Percentiles rank a stretch among this genome's conserved stretches.
Evolutionary conservation across 176 grass and related monocot species (phyloP).

Genomic region (Oryza australiensis): DNA sequence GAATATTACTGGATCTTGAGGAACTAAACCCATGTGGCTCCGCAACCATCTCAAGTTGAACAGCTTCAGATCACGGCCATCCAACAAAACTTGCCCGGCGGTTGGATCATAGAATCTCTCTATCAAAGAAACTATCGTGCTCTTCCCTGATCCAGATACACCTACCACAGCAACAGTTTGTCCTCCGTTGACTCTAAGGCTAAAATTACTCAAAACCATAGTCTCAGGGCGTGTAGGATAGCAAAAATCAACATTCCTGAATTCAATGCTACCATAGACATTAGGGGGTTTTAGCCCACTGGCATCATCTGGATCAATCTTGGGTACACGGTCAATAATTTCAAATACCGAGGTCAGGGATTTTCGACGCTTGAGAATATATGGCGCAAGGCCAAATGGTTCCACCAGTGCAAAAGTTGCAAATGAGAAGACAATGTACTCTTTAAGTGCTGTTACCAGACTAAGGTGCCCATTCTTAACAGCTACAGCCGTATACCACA

Average conservation of each 20-base stretch:
- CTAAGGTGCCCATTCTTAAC: conserved; percentile 62
- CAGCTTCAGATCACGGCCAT: conserved; percentile 89
- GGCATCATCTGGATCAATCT: conserved; percentile 92
- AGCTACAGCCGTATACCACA: conserved; percentile 87
- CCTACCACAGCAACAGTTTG: conserved; percentile 96
- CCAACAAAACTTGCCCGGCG: conserved; percentile 84
- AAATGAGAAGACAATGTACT: conserved; percentile 97
- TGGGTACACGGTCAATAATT: conserved; percentile 83
- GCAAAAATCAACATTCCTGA: conserved; percentile 86
- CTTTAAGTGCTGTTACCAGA: conserved; percentile 83
- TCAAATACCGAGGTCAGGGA: conserved; percentile 84
- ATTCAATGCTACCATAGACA: conserved; percentile 93
- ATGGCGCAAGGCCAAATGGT: conserved; percentile 97
- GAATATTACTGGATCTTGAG: conserved; percentile 98
- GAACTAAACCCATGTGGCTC: conserved; percentile 89
- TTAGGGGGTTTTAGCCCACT: conserved; percentile 91
- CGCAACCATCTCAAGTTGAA: conserved; percentile 97
- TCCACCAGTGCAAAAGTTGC: conserved; percentile 88
- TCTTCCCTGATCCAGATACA: conserved; percentile 94
- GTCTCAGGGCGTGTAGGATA: conserved; percentile 84
- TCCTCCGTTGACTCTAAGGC: conserved; percentile 84
- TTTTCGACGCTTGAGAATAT: conserved; percentile 88
- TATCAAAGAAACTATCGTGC: conserved; percentile 87
- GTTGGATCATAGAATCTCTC: conserved; percentile 94
- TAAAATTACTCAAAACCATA: conserved; percentile 92